Conservation (phyloP, 768 basidiomycete species). For the Leccinum longicurvipes region DNA sequence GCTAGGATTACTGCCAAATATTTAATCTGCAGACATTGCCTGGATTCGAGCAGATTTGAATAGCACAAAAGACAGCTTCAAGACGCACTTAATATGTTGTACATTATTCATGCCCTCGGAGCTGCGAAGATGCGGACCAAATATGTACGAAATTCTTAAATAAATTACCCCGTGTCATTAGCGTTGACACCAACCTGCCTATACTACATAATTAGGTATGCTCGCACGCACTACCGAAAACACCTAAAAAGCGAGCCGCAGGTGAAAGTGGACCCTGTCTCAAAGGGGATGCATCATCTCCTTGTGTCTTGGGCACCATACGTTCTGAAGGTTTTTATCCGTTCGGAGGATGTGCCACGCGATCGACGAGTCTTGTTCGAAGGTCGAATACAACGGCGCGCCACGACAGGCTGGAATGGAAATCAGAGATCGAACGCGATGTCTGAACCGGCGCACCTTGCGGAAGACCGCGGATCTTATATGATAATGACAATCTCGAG, state of each 20-base stretch:
- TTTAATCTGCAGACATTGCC: not conserved
- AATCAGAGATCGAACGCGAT: constrained; percentile 77
- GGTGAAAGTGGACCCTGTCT: not conserved
- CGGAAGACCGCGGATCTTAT: constrained; percentile 66
- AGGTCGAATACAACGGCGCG: constrained; percentile 1
- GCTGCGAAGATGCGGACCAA: not conserved
- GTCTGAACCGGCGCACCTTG: constrained; percentile 74
- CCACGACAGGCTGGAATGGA: constrained; percentile 52
- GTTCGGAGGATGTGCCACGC: constrained; percentile 50
- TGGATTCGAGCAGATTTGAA: not conserved
- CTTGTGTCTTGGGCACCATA: too few species aligned
- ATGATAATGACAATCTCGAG: too few species aligned
- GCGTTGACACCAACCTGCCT: not conserved
- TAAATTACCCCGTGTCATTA: not conserved
- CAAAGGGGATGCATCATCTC: not conserved
- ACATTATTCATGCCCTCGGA: not conserved
- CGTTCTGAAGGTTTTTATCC: constrained; percentile 48
- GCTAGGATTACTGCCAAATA: not conserved
- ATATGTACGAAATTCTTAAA: not conserved
- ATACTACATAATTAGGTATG: not conserved
- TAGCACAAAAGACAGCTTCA: not conserved
- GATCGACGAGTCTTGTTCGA: constrained; percentile 36
- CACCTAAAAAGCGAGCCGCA: not conserved
- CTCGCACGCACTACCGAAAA: not conserved
- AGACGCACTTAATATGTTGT: not conserved